These are phyloP conservation scores for Wickerhamiella occidentalis DNA, from an alignment of 805 yeast genomes.

Conservation along the genomic window DNA sequence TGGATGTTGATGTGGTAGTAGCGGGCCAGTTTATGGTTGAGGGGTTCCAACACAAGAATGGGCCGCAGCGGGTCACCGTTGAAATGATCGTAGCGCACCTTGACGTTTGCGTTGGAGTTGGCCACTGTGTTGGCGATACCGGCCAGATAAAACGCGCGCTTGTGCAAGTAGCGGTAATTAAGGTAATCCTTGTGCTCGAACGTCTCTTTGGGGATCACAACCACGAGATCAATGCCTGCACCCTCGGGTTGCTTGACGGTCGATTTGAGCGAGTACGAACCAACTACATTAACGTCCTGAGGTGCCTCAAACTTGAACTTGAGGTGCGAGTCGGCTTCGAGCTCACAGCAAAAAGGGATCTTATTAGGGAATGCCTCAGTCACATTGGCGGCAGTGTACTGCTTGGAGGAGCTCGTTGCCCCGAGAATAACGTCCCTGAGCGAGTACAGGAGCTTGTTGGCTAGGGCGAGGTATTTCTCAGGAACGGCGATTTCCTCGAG, in stretches of 20 bases:
- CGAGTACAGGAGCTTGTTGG: constrained; percentile 44
- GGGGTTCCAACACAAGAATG: constrained; percentile 41
- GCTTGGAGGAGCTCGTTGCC: constrained; percentile 5
- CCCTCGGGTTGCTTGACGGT: constrained; percentile 57
- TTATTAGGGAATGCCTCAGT: constrained; percentile 13
- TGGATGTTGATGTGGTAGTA: constrained; percentile 61
- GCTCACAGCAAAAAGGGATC: constrained; percentile 55
- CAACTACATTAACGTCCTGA: constrained; percentile 62
- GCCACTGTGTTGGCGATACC: constrained; percentile 57
- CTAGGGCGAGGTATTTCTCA: constrained; percentile 52
- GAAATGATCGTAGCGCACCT: constrained; percentile 51
- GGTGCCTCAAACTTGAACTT: constrained; percentile 62
- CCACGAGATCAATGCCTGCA: constrained; percentile 60
- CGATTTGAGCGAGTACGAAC: constrained; percentile 80
- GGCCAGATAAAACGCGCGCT: constrained; percentile 78
- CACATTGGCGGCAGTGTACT: neutral
- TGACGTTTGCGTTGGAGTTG: constrained; percentile 36
- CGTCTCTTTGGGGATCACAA: constrained; percentile 65
- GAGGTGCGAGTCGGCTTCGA: constrained; percentile 39
- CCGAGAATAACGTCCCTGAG: constrained; percentile 40
- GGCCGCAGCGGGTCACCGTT: constrained; percentile 75
- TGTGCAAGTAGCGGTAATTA: constrained; percentile 81
- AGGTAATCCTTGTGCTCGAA: constrained; percentile 82
- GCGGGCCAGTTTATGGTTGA: constrained; percentile 16
- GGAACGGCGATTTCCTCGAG: constrained; percentile 67